Evolutionary conservation across 345 rosid genomes (phyloP), one percentile per base, ranked within the genome.

Genomic region (Nephelium lappaceum): DNA sequence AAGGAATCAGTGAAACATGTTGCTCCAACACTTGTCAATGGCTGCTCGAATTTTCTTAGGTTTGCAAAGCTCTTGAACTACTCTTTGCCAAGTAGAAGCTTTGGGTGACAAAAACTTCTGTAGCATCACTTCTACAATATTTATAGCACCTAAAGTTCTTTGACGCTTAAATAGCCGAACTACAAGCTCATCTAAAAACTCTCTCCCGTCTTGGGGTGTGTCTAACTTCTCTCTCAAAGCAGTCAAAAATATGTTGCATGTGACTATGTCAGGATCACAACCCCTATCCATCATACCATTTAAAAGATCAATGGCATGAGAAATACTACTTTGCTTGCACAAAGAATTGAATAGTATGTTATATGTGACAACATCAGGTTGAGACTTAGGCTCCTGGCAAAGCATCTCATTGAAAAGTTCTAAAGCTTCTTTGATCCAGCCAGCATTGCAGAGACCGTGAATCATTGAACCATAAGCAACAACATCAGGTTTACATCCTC

Each of bases 331-430:
- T 61, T 85, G 88, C 84, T 83, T 87, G 80, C 94, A 90, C 76
- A 96, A 91, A 61, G 97, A 94, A 73, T 86, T 81, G 15, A 93
- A 79, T 77, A 96, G 93, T 85, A 91, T 91, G 87, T 94, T 94
- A 76, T 96, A 96, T 41, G 95, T 91, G 77, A 96, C 80, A 49
- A 93, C 91, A 84, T 96, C 99, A 25, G 99, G 98, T 53, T 91
- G 95, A 81, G 91, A 86, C 67, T 79, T 77, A 11, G 93, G 85
- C 65, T 83, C 97, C 80, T 78, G 88, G 76, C 89, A 96, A 77
- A 96, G 86, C 98, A 96, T 96, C 90, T 94, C 93, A 83, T 93
- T 86, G 72, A 86, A 94, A 75, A 90, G 92, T 80, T 90, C 88
- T 71, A 94, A 82, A 39, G 93, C 98, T 60, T 86, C 91, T 80